Base-by-base conservation (phyloP, 441 rosid species). In the Bruguiera hainesii region DNA sequence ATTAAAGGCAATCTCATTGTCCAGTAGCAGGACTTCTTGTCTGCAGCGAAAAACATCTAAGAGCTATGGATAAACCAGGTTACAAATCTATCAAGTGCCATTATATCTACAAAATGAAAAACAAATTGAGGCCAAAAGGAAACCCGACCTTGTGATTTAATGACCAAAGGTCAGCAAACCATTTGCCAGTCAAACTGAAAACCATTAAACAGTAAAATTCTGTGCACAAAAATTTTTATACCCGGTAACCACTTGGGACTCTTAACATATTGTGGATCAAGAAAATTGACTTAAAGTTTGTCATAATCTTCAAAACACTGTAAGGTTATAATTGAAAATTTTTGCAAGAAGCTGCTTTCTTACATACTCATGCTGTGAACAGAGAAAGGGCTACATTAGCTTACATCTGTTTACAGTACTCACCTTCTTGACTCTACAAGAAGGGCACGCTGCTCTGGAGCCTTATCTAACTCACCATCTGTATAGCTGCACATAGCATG, bases 1-100 rank as follows among this genome's bases (percentile, higher is more conserved):
- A 25, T 93, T 91, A 75, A 93, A 93, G 60, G 84, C 80, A 63
- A 93, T 84, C 84, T 93, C 98, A 33, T 93, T 93, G 80, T 93
- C 97, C 79, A 91, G 71, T 56, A 89, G 78, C 51, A 93, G 39
- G 69, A 88, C 90, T 73, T 93, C 95, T 65, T 91, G 98, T 71
- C 98, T 91, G 85, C 79, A 81, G 58, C 58, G 77, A 67, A 69
- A 71, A 61, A 51, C 55, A 61, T 16, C n/a, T 20, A 35, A 49
- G 66, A 61, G 61, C 33, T 68, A 71, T 72, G 51, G 18, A 19
- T 7, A 20, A 20, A 42, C 48, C 5, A 42, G 18, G 48, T 42
- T 42, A 42, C 4, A 42, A 42, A 42, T 42, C 16, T 42, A 42
- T 42, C 4, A 3, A 13, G 18, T 18, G 13, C 48, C 48, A 3